phyloP scores from a whole-genome alignment of 1,284 basidiomycete genomes.

The Termitomyces sp. region DNA sequence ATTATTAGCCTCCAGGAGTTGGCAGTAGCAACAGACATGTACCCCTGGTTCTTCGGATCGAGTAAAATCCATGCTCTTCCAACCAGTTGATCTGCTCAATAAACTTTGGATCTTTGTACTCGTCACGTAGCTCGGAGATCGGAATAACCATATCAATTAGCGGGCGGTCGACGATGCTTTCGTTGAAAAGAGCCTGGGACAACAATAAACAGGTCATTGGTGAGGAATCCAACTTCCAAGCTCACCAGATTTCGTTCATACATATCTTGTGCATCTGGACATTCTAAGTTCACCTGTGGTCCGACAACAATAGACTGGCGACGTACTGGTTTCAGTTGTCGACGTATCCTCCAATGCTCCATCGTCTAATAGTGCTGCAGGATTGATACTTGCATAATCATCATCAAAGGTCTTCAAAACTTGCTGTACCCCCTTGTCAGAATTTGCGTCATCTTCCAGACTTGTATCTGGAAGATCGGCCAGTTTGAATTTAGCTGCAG shows the following conservation, averaged over 20 bases:
- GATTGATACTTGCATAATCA: background rate
- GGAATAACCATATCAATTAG: conserved; percentile 46
- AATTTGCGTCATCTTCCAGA: conserved; percentile 12
- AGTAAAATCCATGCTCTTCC: conserved; percentile 48
- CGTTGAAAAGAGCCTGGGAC: conserved; percentile 36
- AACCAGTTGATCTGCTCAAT: conserved; percentile 66
- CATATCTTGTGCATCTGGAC: conserved; percentile 21
- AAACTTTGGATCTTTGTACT: conserved; percentile 61
- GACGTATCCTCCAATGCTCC: conserved; percentile 2
- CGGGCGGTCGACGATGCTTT: conserved; percentile 44
- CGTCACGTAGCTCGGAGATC: conserved; percentile 48
- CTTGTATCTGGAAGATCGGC: conserved; percentile 13
- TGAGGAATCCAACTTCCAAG: too few species aligned
- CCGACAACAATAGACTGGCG: background rate
- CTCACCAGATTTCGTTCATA: conserved; percentile 47
- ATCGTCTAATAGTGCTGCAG: background rate
- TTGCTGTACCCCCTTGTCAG: background rate
- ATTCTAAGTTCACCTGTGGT: background rate
- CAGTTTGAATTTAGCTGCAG: conserved; percentile 12
- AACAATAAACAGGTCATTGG: background rate
- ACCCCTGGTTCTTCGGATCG: conserved; percentile 67
- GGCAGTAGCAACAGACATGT: conserved; percentile 17
- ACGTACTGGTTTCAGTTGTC: conserved; percentile 1
- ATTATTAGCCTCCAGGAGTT: background rate
- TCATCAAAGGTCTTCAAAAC: background rate